A percentile compares a stretch with the other conserved stretches of the same genome.
phyloP scores from a whole-genome alignment of 805 yeast species.

The Yamadazyma akitaensis region DNA sequence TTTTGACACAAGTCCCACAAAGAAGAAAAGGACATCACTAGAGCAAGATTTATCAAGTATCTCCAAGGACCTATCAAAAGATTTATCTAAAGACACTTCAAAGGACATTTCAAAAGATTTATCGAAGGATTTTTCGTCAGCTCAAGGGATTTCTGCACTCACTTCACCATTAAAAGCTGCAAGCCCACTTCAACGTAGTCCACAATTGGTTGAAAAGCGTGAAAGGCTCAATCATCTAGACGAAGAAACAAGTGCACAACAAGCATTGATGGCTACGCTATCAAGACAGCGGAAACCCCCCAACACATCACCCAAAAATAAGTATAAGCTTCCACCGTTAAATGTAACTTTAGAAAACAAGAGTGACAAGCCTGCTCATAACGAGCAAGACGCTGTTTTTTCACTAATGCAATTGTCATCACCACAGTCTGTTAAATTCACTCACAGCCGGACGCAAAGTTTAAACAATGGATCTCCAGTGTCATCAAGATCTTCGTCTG shows the following conservation, averaged over 20 bases:
- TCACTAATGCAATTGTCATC: constrained; percentile 56
- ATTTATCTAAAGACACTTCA: neutral
- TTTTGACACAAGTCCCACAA: constrained; percentile 25
- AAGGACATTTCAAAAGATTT: constrained; percentile 6
- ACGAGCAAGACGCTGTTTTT: constrained; percentile 54
- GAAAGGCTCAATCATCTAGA: constrained; percentile 18
- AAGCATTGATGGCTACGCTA: constrained; percentile 41
- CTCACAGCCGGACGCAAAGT: constrained; percentile 29
- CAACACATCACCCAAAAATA: neutral
- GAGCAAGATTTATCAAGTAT: constrained; percentile 7
- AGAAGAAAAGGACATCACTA: constrained; percentile 17
- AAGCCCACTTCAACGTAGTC: constrained; percentile 4
- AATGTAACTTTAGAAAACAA: constrained; percentile 20
- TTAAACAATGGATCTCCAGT: constrained; percentile 15
- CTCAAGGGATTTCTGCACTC: neutral
- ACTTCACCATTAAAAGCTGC: constrained; percentile 1
- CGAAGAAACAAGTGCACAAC: constrained; percentile 44
- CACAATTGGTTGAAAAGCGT: constrained; percentile 6
- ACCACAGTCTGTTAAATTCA: constrained; percentile 36
- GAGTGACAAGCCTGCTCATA: constrained; percentile 15
- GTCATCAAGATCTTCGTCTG: constrained; percentile 24
- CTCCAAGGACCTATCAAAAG: constrained; percentile 12
- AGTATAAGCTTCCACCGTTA: constrained; percentile 26
- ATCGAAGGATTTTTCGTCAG: neutral
- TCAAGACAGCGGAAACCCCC: constrained; percentile 14